Conservation (phyloP, 2,329 filamentous ascomycete species). For the Paraconiothyrium brasiliense region DNA sequence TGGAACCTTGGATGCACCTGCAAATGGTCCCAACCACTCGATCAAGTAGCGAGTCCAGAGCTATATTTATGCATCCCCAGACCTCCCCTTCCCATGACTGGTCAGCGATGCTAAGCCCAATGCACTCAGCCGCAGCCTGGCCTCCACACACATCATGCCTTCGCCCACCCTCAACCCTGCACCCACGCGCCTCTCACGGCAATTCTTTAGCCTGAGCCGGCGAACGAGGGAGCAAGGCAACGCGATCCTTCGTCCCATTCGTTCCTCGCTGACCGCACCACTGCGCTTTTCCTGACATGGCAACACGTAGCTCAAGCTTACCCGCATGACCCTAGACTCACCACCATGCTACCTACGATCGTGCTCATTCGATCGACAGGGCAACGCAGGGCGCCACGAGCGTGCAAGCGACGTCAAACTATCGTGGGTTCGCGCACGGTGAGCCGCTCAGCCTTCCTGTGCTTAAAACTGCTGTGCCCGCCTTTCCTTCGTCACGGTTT, state of each 20-base stretch:
- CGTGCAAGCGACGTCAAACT: slow-evolving; percentile 21
- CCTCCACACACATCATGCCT: slow-evolving; percentile 22
- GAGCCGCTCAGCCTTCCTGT: slow-evolving; percentile 25
- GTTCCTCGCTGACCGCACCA: slow-evolving; percentile 20
- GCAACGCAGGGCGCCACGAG: slow-evolving; percentile 17
- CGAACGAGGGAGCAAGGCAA: slow-evolving; percentile 12
- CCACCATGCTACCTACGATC: slow-evolving; percentile 20
- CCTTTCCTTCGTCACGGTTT: slow-evolving; percentile 15
- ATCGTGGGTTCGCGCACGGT: slow-evolving; percentile 15
- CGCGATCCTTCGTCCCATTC: slow-evolving; percentile 13
- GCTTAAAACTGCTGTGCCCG: slow-evolving; percentile 15
- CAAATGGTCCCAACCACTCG: slow-evolving; percentile 11
- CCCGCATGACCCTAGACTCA: slow-evolving; percentile 24
- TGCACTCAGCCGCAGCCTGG: slow-evolving; percentile 40
- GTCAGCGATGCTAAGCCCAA: slow-evolving; percentile 18
- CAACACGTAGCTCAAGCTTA: slow-evolving; percentile 17
- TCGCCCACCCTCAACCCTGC: slow-evolving; percentile 15
- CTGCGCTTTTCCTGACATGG: slow-evolving; percentile 7
- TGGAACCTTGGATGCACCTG: slow-evolving; percentile 3
- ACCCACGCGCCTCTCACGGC: slow-evolving; percentile 13
- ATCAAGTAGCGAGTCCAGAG: slow-evolving; percentile 9
- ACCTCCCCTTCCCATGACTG: slow-evolving; percentile 5
- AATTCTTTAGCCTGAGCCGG: slow-evolving; percentile 14
- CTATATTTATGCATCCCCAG: slow-evolving; percentile 24
- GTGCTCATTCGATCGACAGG: slow-evolving; percentile 23